Conservation (phyloP, 441 rosid species). For the Gossypium schwendimanii region DNA sequence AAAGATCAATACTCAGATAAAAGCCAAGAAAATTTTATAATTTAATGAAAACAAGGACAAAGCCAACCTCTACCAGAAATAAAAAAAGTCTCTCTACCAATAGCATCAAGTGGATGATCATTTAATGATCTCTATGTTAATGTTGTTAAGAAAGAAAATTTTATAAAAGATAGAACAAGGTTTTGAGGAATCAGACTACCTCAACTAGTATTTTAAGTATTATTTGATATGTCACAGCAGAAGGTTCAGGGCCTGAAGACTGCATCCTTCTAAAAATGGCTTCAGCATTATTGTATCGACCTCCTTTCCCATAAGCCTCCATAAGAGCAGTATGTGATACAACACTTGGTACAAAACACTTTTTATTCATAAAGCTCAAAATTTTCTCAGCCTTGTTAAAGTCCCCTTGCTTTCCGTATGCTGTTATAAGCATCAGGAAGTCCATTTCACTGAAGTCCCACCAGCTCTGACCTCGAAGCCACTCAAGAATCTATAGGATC, state of each 20-base stretch:
- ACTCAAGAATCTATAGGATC: slow-evolving; percentile 68
- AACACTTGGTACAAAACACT: slow-evolving; percentile 64
- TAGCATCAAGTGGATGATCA: background rate
- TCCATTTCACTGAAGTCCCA: slow-evolving; percentile 92
- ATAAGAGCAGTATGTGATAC: slow-evolving; percentile 81
- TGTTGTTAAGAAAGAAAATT: background rate
- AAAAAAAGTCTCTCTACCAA: background rate
- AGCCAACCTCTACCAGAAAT: background rate
- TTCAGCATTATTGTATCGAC: slow-evolving; percentile 75
- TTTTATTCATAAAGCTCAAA: slow-evolving; percentile 57
- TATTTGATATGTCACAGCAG: slow-evolving; percentile 85
- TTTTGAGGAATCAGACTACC: slow-evolving; percentile 28
- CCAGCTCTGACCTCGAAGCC: slow-evolving; percentile 80
- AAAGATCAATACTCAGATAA: background rate
- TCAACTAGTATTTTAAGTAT: slow-evolving; percentile 79
- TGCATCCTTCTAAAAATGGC: slow-evolving; percentile 91
- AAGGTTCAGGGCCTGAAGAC: slow-evolving; percentile 86
- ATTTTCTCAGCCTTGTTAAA: slow-evolving; percentile 79
- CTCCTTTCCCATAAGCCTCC: slow-evolving; percentile 95
- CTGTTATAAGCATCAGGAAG: slow-evolving; percentile 76
- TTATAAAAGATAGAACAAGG: background rate
- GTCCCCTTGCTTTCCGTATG: slow-evolving; percentile 84
- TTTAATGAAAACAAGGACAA: background rate
- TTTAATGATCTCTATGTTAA: background rate
- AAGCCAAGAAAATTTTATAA: background rate